Percentiles rank a stretch among this genome's conserved stretches.
Conservation (phyloP, 2,329 filamentous ascomycete genomes). For the Botryotinia globosa region DNA sequence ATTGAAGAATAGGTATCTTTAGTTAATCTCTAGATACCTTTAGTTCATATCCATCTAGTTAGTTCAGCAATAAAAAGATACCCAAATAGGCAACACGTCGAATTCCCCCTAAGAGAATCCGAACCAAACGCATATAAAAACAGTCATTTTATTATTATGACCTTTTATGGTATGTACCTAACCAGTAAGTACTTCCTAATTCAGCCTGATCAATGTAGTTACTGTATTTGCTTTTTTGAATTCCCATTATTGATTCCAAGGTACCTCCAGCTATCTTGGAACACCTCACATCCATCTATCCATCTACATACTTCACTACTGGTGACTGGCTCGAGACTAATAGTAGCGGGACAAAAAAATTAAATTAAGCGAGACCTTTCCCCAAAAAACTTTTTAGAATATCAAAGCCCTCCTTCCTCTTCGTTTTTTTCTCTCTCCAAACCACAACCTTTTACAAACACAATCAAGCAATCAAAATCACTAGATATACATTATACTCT, state of each 20-base stretch:
- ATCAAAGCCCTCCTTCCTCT: not conserved
- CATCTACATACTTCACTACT: not conserved
- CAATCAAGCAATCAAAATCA: slow-evolving; percentile 23
- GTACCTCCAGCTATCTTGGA: too few species aligned
- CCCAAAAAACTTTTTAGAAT: slow-evolving; percentile 17
- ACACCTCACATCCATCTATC: too few species aligned
- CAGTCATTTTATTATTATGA: not conserved
- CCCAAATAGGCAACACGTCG: not conserved
- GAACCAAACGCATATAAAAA: not conserved
- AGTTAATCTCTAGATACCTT: too few species aligned
- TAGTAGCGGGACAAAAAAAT: slow-evolving; percentile 6
- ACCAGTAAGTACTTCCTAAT: not conserved
- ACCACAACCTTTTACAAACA: slow-evolving; percentile 13
- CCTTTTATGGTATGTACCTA: not conserved
- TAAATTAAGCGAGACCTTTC: slow-evolving; percentile 9
- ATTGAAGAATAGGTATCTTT: not conserved
- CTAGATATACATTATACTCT: slow-evolving; percentile 39
- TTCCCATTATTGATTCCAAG: not conserved
- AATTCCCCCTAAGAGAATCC: not conserved
- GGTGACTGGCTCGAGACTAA: not conserved
- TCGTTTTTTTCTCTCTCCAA: not conserved
- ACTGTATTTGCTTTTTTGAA: not conserved
- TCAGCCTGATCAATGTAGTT: not conserved
- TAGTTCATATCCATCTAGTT: too few species aligned
- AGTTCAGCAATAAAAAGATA: not conserved